Percentiles rank a stretch among this genome's conserved stretches.
Evolutionary conservation across 139 green algal genomes (phyloP).

Genomic region (Chlorella sorokiniana): DNA sequence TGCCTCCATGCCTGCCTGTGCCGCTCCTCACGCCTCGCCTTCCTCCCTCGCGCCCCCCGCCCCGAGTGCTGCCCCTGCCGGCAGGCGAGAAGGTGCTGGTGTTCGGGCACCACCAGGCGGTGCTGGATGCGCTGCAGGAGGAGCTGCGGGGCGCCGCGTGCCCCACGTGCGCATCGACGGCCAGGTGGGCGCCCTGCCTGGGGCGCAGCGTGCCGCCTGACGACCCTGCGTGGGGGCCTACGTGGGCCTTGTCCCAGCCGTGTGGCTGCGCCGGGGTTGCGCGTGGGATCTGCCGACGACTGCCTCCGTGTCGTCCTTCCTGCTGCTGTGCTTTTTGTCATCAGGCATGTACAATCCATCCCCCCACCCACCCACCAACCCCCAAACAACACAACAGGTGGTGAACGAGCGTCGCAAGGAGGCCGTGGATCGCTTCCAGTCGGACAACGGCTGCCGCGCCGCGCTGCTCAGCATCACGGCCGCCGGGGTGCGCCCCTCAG

Average conservation of each 20-base stretch:
- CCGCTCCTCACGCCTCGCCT: no score
- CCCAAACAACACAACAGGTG: slow-evolving; percentile 15
- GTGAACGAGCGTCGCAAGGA: slow-evolving; percentile 15
- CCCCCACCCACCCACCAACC: background rate
- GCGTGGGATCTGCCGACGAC: no score
- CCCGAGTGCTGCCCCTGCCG: background rate
- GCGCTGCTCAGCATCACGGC: slow-evolving; percentile 59
- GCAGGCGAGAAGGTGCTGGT: slow-evolving; percentile 61
- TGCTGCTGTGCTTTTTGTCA: no score
- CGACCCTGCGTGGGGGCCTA: background rate
- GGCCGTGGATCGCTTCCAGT: slow-evolving; percentile 56
- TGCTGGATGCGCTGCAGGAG: slow-evolving; percentile 52
- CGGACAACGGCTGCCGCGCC: background rate
- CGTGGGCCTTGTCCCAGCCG: background rate
- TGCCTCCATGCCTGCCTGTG: no score
- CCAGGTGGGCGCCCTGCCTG: background rate
- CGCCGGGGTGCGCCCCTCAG: slow-evolving; percentile 16
- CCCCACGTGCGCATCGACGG: slow-evolving; percentile 65
- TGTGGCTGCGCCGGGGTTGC: no score
- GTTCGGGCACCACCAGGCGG: slow-evolving; percentile 67
- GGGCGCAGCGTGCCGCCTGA: no score
- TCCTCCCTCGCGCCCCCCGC: background rate
- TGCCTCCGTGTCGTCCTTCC: no score
- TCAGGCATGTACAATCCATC: background rate
- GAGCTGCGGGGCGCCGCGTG: slow-evolving; percentile 8